Evolutionary conservation across 306 rosid species (phyloP).

Genomic region (Ziziphus jujuba): DNA sequence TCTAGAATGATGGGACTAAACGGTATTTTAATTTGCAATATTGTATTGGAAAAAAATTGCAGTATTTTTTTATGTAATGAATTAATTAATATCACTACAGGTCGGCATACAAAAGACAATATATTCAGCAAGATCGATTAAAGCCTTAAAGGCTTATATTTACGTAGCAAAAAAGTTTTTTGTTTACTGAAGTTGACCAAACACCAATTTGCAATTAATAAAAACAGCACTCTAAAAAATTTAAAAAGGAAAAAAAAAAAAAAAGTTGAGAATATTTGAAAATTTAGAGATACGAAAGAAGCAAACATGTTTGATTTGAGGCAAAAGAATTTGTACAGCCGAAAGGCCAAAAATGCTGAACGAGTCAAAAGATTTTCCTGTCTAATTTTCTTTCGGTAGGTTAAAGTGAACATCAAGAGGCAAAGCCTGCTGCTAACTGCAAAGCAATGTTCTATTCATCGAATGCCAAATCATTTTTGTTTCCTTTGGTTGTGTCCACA

Average conservation of each 20-base stretch:
- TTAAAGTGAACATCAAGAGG: neutral
- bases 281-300: neutral
- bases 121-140: too few relatives aligned
- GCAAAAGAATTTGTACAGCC: slow-evolving; percentile 17
- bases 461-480: too few relatives aligned
- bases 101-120: neutral
- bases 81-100: neutral
- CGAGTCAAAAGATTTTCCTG: slow-evolving; percentile 24
- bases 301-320: neutral
- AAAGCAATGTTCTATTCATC: too few relatives aligned
- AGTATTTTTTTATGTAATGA: neutral
- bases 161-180: too few relatives aligned
- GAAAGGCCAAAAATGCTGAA: slow-evolving; percentile 10
- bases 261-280: slow-evolving; percentile 4
- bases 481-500: too few relatives aligned
- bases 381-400: slow-evolving; percentile 26
- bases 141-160: too few relatives aligned
- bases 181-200: slow-evolving; percentile 25
- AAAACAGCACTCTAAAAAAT: neutral
- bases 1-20: too few relatives aligned
- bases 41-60: too few relatives aligned
- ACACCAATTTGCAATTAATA: slow-evolving; percentile 9
- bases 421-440: too few relatives aligned
- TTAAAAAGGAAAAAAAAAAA: too few relatives aligned
- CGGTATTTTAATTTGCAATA: too few relatives aligned